Percentiles rank a stretch among this genome's conserved stretches.
Conservation (phyloP, 2,329 filamentous ascomycete species). For the Fusarium concolor region DNA sequence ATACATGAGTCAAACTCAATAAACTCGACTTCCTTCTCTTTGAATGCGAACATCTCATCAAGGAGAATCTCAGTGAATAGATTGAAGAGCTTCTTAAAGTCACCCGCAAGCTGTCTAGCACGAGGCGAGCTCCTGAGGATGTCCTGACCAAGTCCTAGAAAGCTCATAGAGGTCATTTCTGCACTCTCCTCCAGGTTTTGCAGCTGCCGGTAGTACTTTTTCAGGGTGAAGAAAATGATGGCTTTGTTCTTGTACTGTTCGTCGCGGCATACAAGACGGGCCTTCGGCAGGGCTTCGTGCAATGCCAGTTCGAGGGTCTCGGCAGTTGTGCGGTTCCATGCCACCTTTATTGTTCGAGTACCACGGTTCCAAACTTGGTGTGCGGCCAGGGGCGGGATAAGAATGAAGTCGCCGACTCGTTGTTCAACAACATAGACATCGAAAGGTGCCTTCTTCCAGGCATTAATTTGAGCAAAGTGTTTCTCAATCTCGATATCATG, state of each 20-base stretch:
- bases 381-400: slow-evolving; percentile 91
- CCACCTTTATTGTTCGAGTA: slow-evolving; percentile 95
- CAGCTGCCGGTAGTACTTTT: slow-evolving; percentile 79
- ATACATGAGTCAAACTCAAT: slow-evolving; percentile 89
- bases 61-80: slow-evolving; percentile 84
- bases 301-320: slow-evolving; percentile 91
- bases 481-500: slow-evolving; percentile 98
- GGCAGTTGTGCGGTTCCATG: slow-evolving; percentile 95
- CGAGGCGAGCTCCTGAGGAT: slow-evolving; percentile 56
- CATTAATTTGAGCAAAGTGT: slow-evolving; percentile 94
- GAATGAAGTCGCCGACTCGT: slow-evolving; percentile 87
- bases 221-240: slow-evolving; percentile 87
- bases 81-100: slow-evolving; percentile 83
- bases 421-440: slow-evolving; percentile 94
- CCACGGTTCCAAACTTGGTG: slow-evolving; percentile 99
- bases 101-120: slow-evolving; percentile 78
- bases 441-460: slow-evolving; percentile 95
- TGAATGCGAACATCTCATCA: slow-evolving; percentile 84
- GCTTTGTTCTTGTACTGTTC: slow-evolving; percentile 99
- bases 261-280: slow-evolving; percentile 91
- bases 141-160: slow-evolving; percentile 62
- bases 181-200: slow-evolving; percentile 62
- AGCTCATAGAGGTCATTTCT: slow-evolving; percentile 58
- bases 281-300: slow-evolving; percentile 87
- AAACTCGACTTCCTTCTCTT: slow-evolving; percentile 78